phyloP scores from a whole-genome alignment of 2,329 filamentous ascomycete genomes.

The Elsinoe batatas region DNA sequence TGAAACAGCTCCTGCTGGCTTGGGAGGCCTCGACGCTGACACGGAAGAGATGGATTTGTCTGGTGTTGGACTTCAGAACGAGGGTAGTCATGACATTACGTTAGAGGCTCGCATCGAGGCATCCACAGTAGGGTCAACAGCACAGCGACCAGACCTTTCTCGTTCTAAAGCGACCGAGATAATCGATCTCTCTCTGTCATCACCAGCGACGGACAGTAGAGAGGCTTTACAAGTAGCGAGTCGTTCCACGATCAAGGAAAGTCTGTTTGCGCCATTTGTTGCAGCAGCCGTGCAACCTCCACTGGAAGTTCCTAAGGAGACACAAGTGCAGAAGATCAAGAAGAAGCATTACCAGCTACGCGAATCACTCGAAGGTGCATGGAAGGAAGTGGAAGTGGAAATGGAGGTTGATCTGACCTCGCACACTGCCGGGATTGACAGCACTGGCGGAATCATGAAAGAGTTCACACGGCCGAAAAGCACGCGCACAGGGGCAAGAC shows the following conservation, averaged over 20 bases:
- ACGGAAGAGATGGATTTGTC: conserved; percentile 19
- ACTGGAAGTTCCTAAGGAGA: neutral
- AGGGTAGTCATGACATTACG: neutral
- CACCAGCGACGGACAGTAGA: neutral
- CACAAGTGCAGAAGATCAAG: conserved; percentile 14
- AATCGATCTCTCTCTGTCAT: neutral
- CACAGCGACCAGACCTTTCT: neutral
- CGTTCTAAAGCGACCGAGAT: neutral
- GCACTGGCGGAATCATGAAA: conserved; percentile 15
- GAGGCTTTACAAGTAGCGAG: neutral
- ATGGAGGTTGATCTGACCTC: conserved; percentile 19
- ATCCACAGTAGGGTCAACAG: neutral
- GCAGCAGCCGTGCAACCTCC: neutral
- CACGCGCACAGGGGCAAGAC: conserved; percentile 11
- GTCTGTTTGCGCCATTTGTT: conserved; percentile 10
- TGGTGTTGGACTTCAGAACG: conserved; percentile 8
- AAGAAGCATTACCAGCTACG: conserved; percentile 24
- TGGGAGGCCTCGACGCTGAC: conserved; percentile 8
- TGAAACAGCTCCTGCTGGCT: conserved; percentile 22
- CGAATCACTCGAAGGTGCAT: conserved; percentile 25
- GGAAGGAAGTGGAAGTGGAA: conserved; percentile 24
- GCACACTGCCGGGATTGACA: neutral
- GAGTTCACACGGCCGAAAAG: conserved; percentile 18
- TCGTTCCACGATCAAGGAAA: neutral
- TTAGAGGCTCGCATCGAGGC: too few species aligned